Base-by-base conservation (phyloP, 2,329 filamentous ascomycete species). In the Microascus cirrosus region DNA sequence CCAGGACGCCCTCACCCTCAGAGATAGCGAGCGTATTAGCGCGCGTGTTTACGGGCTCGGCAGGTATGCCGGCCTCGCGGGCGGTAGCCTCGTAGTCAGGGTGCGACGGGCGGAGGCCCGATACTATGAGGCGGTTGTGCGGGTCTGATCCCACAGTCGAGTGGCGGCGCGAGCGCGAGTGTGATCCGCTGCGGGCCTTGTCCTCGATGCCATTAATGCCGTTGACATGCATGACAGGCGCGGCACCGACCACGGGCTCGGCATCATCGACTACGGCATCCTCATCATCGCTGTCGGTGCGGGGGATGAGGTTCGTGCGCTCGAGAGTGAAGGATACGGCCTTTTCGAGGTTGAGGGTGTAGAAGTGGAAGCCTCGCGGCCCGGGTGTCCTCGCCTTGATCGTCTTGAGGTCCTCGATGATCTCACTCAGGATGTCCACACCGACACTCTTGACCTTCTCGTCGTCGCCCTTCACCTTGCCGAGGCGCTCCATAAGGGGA, bases 331-430 rank as follows among this genome's bases (percentile, higher is more conserved):
- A 94, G 0, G 92, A 90, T 2, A 99, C 92, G 0, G 91, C 89
- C 73, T 97, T 99, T 71, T 97, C 93, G 35, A 97, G 77, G 68
- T 99, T 99, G 56, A 99, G 77, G 0, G 94, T 97, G 72, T 96
- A 99, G 73, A 99, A 97, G 69, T 99, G 94, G 71, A 96, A 96
- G 6, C 94, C 94, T 64, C 84, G 80, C 22, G 84, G 86, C 3
- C 81, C 80, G 12, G 77, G 75, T 0, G 75, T 79, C 63, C 76
- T 74, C 67, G 70, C 74, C 65, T 83, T 83, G 62, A 86, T 76
- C 45, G 56, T 42, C 71, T 87, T 89, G 68, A 97, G 82, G 65
- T 85, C 82, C 62, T 90, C 84, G 18, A 97, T 82, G 54, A 97
- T 83, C 66, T 96, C 91, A 65, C 84, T 85, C 60, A 99, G 69